Evolutionary conservation across 371 early-diverging fungal genomes (phyloP).

Genomic region (Batkoa obscura): DNA sequence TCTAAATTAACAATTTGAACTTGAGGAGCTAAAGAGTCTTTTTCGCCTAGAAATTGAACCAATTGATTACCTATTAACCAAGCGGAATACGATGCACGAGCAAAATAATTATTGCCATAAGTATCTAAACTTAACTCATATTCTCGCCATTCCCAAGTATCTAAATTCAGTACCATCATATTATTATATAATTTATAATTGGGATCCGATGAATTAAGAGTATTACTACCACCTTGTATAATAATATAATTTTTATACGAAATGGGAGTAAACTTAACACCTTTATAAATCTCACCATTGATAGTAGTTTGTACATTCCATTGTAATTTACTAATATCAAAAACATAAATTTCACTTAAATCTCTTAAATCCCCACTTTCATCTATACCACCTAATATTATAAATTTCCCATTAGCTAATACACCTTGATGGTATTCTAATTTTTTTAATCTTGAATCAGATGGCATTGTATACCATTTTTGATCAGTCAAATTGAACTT

Average conservation of each 20-base stretch:
- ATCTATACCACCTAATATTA: neutral
- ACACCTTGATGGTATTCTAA: neutral
- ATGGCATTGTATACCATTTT: neutral
- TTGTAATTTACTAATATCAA: neutral
- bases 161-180: neutral
- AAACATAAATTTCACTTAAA: neutral
- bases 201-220: neutral
- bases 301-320: neutral
- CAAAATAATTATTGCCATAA: neutral
- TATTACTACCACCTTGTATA: neutral
- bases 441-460: neutral
- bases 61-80: neutral
- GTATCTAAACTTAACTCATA: too few species aligned
- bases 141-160: neutral
- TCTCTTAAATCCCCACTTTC: neutral
- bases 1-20: too few species aligned
- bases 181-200: neutral
- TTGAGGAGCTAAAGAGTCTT: too few species aligned
- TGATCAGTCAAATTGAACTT: neutral
- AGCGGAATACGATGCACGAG: neutral
- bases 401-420: neutral
- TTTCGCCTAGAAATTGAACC: neutral
- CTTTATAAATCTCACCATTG: neutral
- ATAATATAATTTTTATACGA: neutral
- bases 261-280: neutral